Evolutionary conservation across 2,329 filamentous ascomycete species (phyloP).

Genomic region (Drechslera avenae): DNA sequence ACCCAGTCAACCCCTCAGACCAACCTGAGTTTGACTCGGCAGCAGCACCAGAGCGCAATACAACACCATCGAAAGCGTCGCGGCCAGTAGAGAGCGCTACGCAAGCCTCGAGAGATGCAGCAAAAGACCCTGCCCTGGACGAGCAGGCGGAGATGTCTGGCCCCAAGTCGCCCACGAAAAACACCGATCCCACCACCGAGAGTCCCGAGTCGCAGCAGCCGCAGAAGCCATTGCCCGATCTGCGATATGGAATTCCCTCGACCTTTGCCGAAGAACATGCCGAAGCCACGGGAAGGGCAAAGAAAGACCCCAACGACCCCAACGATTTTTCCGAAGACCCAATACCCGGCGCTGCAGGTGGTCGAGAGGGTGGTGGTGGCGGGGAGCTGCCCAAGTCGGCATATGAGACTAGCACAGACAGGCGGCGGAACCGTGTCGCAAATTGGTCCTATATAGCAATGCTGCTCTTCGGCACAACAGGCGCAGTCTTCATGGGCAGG

Average conservation of each 20-base stretch:
- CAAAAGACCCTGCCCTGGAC: slow-evolving; percentile 27
- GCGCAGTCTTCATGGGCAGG: slow-evolving; percentile 77
- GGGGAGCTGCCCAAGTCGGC: slow-evolving; percentile 75
- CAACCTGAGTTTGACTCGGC: slow-evolving; percentile 42
- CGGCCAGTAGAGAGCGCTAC: slow-evolving; percentile 29
- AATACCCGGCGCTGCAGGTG: slow-evolving; percentile 47
- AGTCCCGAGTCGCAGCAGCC: slow-evolving; percentile 54
- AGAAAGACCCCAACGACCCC: slow-evolving; percentile 35
- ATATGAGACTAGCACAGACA: slow-evolving; percentile 90
- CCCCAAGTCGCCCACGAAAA: slow-evolving; percentile 39
- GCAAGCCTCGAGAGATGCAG: slow-evolving; percentile 20
- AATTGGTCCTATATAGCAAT: slow-evolving; percentile 73
- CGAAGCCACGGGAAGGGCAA: slow-evolving; percentile 46
- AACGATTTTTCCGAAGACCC: slow-evolving; percentile 62
- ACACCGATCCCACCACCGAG: slow-evolving; percentile 49
- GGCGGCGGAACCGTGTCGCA: slow-evolving; percentile 75
- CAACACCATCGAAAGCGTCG: slow-evolving; percentile 30
- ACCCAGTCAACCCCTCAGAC: slow-evolving; percentile 38
- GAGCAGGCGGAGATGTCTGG: slow-evolving; percentile 47
- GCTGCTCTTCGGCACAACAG: slow-evolving; percentile 61
- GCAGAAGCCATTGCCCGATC: slow-evolving; percentile 75
- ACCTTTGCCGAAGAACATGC: slow-evolving; percentile 77
- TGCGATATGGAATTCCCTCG: slow-evolving; percentile 93
- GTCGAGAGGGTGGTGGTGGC: slow-evolving; percentile 56
- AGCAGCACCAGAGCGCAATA: slow-evolving; percentile 24